A percentile compares a stretch with the other conserved stretches of the same genome.
Evolutionary conservation across 192 early-diverging fungal species (phyloP).

Genomic region (Dissophora globulifera): DNA sequence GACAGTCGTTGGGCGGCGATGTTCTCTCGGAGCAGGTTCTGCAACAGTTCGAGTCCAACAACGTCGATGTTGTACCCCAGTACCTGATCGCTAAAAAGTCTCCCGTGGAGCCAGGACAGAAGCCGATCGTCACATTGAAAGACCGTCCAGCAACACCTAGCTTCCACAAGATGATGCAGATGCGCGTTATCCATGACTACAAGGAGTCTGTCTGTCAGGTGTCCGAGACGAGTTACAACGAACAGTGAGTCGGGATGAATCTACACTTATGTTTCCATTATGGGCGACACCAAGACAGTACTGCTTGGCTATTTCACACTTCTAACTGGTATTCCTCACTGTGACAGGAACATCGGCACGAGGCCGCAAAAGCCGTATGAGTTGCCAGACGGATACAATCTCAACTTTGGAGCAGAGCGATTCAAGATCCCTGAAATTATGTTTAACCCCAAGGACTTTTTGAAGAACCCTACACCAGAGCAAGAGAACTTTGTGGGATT

Average conservation of each 20-base stretch:
- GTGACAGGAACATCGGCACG: constrained; percentile 56
- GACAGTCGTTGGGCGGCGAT: constrained; percentile 84
- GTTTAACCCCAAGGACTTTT: constrained; percentile 80
- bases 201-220: constrained; percentile 95
- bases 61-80: constrained; percentile 80
- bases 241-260: constrained; percentile 63
- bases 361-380: constrained; percentile 90
- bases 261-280: too few relatives aligned
- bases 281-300: too few relatives aligned
- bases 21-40: constrained; percentile 80
- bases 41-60: constrained; percentile 65
- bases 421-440: constrained; percentile 88
- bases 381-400: constrained; percentile 95
- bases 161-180: constrained; percentile 80
- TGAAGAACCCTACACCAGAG: constrained; percentile 54
- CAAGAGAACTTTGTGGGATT: constrained; percentile 65
- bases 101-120: constrained; percentile 75
- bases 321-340: not conserved
- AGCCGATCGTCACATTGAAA: constrained; percentile 63
- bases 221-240: constrained; percentile 74
- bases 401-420: constrained; percentile 80
- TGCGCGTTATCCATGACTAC: constrained; percentile 88
- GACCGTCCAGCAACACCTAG: constrained; percentile 69
- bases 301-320: too few relatives aligned
- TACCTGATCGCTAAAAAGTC: constrained; percentile 84